Evolutionary conservation across 2,329 filamentous ascomycete species (phyloP).

Genomic region (Trichoderma lentiforme): DNA sequence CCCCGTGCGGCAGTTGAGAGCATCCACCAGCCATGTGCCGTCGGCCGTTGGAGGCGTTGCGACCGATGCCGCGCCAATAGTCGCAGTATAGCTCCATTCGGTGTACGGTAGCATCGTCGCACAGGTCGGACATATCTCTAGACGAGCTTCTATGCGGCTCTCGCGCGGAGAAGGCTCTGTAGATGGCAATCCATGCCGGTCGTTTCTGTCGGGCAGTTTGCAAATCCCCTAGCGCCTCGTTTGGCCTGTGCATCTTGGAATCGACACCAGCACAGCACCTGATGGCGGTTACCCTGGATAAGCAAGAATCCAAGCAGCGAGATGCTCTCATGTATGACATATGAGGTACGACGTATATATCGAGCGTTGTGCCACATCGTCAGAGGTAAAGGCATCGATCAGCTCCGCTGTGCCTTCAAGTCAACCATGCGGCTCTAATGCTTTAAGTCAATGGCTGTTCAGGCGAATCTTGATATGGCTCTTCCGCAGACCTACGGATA

Average conservation of each 20-base stretch:
- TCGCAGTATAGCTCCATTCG: background rate
- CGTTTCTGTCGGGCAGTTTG: background rate
- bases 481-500: background rate
- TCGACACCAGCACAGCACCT: background rate
- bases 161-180: background rate
- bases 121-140: background rate
- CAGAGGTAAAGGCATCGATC: background rate
- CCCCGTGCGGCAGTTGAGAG: constrained; percentile 3
- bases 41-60: constrained; percentile 9
- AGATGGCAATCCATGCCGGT: background rate
- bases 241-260: background rate
- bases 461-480: background rate
- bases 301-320: background rate
- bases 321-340: background rate
- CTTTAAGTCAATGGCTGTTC: background rate
- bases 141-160: background rate
- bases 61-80: constrained; percentile 1
- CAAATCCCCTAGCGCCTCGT: background rate
- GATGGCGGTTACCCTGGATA: background rate
- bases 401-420: background rate
- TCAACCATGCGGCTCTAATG: background rate
- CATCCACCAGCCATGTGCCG: constrained; percentile 7
- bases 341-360: background rate
- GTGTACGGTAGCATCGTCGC: background rate
- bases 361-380: background rate